Conservation (phyloP, 306 rosid genomes). For the Citrullus amarus region DNA sequence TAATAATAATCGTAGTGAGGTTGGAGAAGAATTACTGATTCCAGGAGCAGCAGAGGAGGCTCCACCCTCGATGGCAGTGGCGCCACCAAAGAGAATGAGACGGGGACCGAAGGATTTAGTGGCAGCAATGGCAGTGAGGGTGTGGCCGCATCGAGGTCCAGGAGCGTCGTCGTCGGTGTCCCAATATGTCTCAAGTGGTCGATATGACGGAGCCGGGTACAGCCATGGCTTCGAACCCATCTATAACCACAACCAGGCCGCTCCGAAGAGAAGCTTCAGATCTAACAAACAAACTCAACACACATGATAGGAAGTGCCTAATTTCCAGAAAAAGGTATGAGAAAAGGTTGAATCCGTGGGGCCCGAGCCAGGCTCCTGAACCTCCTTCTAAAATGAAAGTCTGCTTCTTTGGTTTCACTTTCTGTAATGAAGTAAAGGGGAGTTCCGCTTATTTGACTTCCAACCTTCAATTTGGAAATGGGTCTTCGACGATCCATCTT, state of each 20-base stretch:
- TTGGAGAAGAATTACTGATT: slow-evolving; percentile 36
- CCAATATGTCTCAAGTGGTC: slow-evolving; percentile 53
- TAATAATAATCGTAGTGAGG: background rate
- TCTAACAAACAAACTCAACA: background rate
- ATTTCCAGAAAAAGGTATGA: background rate
- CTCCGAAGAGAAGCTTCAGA: slow-evolving; percentile 9
- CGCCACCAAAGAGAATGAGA: slow-evolving; percentile 85
- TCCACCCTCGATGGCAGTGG: slow-evolving; percentile 98
- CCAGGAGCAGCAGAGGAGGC: slow-evolving; percentile 73
- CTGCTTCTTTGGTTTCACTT: background rate
- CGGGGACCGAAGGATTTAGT: slow-evolving; percentile 76
- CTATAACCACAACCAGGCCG: background rate
- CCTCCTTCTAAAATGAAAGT: slow-evolving; percentile 5
- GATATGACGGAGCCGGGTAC: slow-evolving; percentile 76
- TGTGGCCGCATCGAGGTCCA: slow-evolving; percentile 89
- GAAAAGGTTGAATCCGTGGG: slow-evolving; percentile 14
- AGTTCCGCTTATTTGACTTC: background rate
- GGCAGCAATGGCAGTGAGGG: slow-evolving; percentile 86
- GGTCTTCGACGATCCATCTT: background rate
- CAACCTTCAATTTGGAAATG: background rate
- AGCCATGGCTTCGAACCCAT: slow-evolving; percentile 96
- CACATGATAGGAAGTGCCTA: slow-evolving; percentile 17
- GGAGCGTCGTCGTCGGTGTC: slow-evolving; percentile 87
- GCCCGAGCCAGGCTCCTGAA: slow-evolving; percentile 31
- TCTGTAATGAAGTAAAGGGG: background rate